A percentile compares a stretch with the other conserved stretches of the same genome.
Evolutionary conservation across 805 yeast genomes (phyloP).

Genomic region (Metschnikowia gelsemii): DNA sequence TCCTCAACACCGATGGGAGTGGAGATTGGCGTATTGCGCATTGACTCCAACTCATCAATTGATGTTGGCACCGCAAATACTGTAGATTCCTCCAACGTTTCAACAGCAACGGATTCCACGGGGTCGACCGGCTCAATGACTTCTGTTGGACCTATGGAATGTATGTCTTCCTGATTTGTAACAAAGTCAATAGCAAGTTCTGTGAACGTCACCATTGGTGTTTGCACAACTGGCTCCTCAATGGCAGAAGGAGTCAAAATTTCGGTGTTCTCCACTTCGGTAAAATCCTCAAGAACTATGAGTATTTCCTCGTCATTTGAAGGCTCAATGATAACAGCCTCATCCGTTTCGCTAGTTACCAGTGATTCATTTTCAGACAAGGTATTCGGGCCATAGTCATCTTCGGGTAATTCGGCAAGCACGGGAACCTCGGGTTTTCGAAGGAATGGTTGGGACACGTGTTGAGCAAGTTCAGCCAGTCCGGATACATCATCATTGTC

Average conservation of each 20-base stretch:
- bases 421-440: slow-evolving; percentile 13
- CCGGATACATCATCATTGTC: not conserved
- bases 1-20: not conserved
- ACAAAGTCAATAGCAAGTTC: slow-evolving; percentile 3
- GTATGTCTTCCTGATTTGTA: slow-evolving; percentile 2
- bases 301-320: slow-evolving; percentile 9
- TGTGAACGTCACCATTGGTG: not conserved
- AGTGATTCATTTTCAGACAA: slow-evolving; percentile 1
- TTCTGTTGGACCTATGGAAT: slow-evolving; percentile 5
- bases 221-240: slow-evolving; percentile 8
- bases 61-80: slow-evolving; percentile 14
- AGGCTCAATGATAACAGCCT: slow-evolving; percentile 13
- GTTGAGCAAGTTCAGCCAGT: not conserved
- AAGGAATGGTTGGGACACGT: not conserved
- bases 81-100: slow-evolving; percentile 12
- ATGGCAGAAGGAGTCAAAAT: slow-evolving; percentile 14
- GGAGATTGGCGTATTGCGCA: slow-evolving; percentile 9
- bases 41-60: slow-evolving; percentile 15
- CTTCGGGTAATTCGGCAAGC: slow-evolving; percentile 8
- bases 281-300: slow-evolving; percentile 13
- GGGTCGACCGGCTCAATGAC: slow-evolving; percentile 16
- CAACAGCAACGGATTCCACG: slow-evolving; percentile 2
- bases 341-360: not conserved
- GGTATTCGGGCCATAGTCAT: not conserved
- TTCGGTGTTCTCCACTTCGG: slow-evolving; percentile 13